These are phyloP conservation scores for Mollisia scopiformis DNA, from an alignment of 2,329 filamentous ascomycete genomes.

Conservation along the genomic window DNA sequence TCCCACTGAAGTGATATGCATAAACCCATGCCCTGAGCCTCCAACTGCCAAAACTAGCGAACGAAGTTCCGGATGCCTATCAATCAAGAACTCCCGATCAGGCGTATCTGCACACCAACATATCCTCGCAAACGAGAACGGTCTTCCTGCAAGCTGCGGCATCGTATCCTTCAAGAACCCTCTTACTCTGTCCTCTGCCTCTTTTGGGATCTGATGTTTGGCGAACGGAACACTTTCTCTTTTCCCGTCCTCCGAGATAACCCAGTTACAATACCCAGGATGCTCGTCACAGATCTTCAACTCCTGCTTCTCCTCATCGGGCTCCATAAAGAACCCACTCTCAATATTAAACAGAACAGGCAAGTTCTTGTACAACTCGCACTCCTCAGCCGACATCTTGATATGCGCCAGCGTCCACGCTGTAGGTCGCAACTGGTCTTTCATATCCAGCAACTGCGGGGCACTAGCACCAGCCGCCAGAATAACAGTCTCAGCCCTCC, in stretches of 20 bases:
- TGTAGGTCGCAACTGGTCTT: constrained; percentile 55
- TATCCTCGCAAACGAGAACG: constrained; percentile 52
- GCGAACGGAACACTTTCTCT: constrained; percentile 24
- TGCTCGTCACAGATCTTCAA: constrained; percentile 59
- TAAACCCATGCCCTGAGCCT: constrained; percentile 56
- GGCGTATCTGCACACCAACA: constrained; percentile 62
- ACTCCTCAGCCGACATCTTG: constrained; percentile 48
- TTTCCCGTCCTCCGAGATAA: constrained; percentile 24
- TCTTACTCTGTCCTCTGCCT: constrained; percentile 49
- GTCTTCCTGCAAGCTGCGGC: constrained; percentile 52
- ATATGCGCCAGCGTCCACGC: constrained; percentile 58
- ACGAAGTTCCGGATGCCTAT: constrained; percentile 47
- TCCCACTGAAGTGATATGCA: constrained; percentile 53
- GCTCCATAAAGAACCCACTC: constrained; percentile 53
- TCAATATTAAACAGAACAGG: constrained; percentile 54
- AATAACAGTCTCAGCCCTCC: constrained; percentile 48
- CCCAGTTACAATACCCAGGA: constrained; percentile 56
- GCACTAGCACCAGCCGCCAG: constrained; percentile 53
- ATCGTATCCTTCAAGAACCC: constrained; percentile 53
- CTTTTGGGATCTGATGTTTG: constrained; percentile 46
- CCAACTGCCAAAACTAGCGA: constrained; percentile 52
- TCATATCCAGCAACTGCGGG: constrained; percentile 50
- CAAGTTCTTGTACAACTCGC: constrained; percentile 46
- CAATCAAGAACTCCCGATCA: constrained; percentile 56
- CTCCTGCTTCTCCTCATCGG: constrained; percentile 47